Evolutionary conservation across 805 yeast genomes (phyloP).

Genomic region (Zygoascus flipseniorum): DNA sequence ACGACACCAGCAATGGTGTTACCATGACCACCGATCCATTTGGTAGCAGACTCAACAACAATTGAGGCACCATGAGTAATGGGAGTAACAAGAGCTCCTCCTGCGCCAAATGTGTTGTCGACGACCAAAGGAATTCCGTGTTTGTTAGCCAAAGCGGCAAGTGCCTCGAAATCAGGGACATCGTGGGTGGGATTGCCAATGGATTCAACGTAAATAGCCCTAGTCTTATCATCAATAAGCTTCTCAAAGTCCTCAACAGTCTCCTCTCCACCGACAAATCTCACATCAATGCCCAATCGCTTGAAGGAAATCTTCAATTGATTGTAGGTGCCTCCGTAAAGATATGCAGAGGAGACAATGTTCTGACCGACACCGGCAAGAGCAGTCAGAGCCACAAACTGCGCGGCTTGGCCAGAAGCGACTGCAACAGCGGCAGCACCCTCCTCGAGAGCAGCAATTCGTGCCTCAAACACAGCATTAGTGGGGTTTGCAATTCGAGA

Average conservation of each 20-base stretch:
- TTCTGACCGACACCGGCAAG: conserved; percentile 87
- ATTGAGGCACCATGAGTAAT: conserved; percentile 86
- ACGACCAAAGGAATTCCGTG: conserved; percentile 86
- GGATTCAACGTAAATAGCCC: conserved; percentile 82
- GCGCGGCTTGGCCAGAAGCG: conserved; percentile 97
- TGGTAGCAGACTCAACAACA: conserved; percentile 89
- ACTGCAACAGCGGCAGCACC: conserved; percentile 88
- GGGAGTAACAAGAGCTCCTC: conserved; percentile 81
- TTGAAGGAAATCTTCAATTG: conserved; percentile 90
- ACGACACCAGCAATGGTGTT: conserved; percentile 89
- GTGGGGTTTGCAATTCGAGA: conserved; percentile 92
- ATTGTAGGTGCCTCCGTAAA: conserved; percentile 95
- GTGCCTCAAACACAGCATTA: conserved; percentile 78
- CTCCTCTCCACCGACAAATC: conserved; percentile 76
- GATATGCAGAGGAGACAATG: conserved; percentile 72
- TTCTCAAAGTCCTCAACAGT: conserved; percentile 62
- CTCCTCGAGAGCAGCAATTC: conserved; percentile 87
- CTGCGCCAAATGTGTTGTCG: conserved; percentile 96
- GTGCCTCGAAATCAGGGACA: conserved; percentile 80
- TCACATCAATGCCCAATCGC: conserved; percentile 76
- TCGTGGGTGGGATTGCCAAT: conserved; percentile 91
- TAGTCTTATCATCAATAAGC: conserved; percentile 73
- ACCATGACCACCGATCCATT: conserved; percentile 98
- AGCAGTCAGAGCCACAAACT: conserved; percentile 72
- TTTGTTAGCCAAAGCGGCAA: conserved; percentile 70